These are phyloP conservation scores for Chaetomium olivaceum DNA, from an alignment of 2,329 filamentous ascomycete species.

Conservation along the genomic window DNA sequence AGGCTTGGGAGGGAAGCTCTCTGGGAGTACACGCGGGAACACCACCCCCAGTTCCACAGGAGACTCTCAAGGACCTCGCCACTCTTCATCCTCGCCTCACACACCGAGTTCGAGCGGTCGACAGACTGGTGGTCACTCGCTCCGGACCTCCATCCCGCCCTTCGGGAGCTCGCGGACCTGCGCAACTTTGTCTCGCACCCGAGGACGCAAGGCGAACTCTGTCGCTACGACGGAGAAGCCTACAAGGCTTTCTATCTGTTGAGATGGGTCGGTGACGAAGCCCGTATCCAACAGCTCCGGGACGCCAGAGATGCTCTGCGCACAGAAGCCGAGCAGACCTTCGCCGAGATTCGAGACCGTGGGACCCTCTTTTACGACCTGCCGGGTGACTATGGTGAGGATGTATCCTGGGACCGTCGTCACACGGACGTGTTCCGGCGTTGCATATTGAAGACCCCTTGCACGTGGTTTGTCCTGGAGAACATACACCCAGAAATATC, in stretches of 20 bases:
- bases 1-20: not conserved
- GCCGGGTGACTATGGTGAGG: not conserved
- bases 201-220: not conserved
- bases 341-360: not conserved
- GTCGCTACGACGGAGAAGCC: not conserved
- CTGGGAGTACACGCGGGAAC: not conserved
- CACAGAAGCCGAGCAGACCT: not conserved
- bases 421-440: not conserved
- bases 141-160: not conserved
- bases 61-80: not conserved
- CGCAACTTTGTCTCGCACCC: constrained; percentile 2
- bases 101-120: not conserved
- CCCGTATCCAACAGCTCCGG: not conserved
- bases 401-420: not conserved
- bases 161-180: not conserved
- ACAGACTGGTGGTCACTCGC: not conserved
- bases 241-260: not conserved
- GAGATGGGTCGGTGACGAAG: not conserved
- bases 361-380: not conserved
- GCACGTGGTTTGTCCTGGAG: no score
- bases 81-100: not conserved
- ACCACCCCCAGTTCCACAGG: not conserved
- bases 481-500: no score
- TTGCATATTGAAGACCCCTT: no score
- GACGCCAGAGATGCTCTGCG: not conserved